Percentiles rank a stretch among this genome's conserved stretches.
These are phyloP conservation scores for Neolecta irregularis DNA, from an alignment of 1,139 yeast species.

Conservation along the genomic window DNA sequence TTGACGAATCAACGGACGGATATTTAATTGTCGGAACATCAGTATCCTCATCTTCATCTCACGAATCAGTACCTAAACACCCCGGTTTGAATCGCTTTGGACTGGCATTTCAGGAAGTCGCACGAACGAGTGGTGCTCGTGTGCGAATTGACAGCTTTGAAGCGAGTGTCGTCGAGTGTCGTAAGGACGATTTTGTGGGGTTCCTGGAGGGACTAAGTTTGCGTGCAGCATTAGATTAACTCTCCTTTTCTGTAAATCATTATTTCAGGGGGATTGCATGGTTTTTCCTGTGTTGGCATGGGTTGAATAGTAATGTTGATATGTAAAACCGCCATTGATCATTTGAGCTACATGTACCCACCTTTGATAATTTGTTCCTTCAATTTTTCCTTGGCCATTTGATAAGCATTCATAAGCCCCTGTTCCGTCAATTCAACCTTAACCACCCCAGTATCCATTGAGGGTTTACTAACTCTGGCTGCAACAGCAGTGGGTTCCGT, in stretches of 20 bases:
- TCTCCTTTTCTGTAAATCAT: too few species aligned
- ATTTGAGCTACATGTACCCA: too few species aligned
- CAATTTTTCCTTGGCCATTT: constrained; percentile 73
- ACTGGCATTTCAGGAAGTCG: constrained; percentile 76
- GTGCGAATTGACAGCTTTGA: constrained; percentile 89
- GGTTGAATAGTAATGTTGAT: too few species aligned
- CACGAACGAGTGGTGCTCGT: constrained; percentile 68
- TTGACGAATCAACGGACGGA: constrained; percentile 59
- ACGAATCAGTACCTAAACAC: constrained; percentile 28
- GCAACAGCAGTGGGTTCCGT: constrained; percentile 78
- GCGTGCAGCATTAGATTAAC: constrained; percentile 7
- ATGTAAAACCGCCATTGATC: too few species aligned
- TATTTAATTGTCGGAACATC: constrained; percentile 64
- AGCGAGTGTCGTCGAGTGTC: constrained; percentile 77
- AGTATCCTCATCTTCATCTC: constrained; percentile 64
- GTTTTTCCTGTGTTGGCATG: too few species aligned
- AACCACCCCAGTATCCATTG: constrained; percentile 44
- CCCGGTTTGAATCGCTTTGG: constrained; percentile 58
- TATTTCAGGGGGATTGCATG: too few species aligned
- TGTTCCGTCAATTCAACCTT: constrained; percentile 72
- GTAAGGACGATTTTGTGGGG: constrained; percentile 74
- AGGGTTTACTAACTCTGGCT: constrained; percentile 74
- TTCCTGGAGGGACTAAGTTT: constrained; percentile 64
- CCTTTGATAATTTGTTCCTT: constrained; percentile 50
- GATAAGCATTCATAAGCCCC: constrained; percentile 76